These are phyloP conservation scores for Juglanconis sp. DNA, from an alignment of 2,329 filamentous ascomycete species.

Conservation along the genomic window DNA sequence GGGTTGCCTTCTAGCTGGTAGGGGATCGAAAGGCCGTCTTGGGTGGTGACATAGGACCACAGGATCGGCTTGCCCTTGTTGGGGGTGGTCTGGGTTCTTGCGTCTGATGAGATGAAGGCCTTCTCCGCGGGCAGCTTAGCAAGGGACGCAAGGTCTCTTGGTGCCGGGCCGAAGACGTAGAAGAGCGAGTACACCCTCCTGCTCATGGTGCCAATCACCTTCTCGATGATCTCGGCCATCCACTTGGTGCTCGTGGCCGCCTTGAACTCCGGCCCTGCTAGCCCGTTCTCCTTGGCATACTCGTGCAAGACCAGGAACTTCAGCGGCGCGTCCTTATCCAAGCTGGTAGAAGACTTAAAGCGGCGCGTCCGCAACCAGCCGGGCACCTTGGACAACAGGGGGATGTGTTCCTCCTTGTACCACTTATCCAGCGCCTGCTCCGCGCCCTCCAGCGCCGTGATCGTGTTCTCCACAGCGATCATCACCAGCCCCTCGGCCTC, in stretches of 20 bases:
- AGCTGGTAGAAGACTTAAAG: slow-evolving; percentile 59
- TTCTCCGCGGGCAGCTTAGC: slow-evolving; percentile 42
- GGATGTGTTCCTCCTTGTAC: slow-evolving; percentile 72
- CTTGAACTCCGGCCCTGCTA: slow-evolving; percentile 62
- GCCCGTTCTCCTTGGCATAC: slow-evolving; percentile 63
- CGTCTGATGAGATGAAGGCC: slow-evolving; percentile 54
- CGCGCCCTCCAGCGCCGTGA: slow-evolving; percentile 48
- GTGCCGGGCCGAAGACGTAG: slow-evolving; percentile 75
- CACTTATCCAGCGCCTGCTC: slow-evolving; percentile 59
- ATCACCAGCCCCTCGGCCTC: slow-evolving; percentile 59
- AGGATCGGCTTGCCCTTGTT: slow-evolving; percentile 49
- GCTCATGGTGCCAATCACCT: slow-evolving; percentile 54
- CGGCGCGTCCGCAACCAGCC: slow-evolving; percentile 75
- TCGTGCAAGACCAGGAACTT: slow-evolving; percentile 70
- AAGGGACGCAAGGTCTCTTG: slow-evolving; percentile 63
- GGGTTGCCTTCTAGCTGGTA: slow-evolving; percentile 74
- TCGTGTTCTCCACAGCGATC: slow-evolving; percentile 57
- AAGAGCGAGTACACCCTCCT: slow-evolving; percentile 67
- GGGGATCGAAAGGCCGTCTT: slow-evolving; percentile 65
- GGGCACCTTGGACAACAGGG: slow-evolving; percentile 68
- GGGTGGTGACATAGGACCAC: slow-evolving; percentile 64
- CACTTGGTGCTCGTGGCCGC: slow-evolving; percentile 62
- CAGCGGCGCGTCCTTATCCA: slow-evolving; percentile 53
- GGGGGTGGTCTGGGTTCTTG: slow-evolving; percentile 52
- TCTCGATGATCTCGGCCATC: slow-evolving; percentile 55